Base-by-base conservation (phyloP, 192 early-diverging fungal species). In the Phycomyces nitens region DNA sequence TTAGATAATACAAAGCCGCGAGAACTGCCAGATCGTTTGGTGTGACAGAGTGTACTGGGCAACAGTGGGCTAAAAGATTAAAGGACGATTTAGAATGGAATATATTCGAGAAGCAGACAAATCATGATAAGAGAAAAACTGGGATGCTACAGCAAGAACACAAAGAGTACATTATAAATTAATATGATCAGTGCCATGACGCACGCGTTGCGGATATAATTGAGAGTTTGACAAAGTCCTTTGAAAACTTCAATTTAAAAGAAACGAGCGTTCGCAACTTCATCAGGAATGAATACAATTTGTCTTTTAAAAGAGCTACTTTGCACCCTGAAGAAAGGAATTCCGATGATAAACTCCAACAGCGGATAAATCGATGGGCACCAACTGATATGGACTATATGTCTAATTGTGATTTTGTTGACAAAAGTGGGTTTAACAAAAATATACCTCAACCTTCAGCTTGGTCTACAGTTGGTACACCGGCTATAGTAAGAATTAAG, bases 341-440 rank as follows among this genome's bases (percentile, higher is more conserved):
- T 21, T 22, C 18, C 42, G 40, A 58, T 20, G 57, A 60, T 24
- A 60, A 50, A 16, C 20, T 60, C 38, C 58, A 18, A 49, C 14
- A 47, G 21, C 50, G 51, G 22, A 24, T 23, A 53, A 14, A 56
- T 26, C 54, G 54, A 3, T 63, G 62, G 62, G 38, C 41, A 49
- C n/a, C 49, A 42, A 53, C 62, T 15, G 62, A 63, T 27, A 53
- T 63, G 50, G 62, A 53, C 22, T 63, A 49, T 55, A 49, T 49
- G 6, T 49, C 29, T 9, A 63, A 63, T 38, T 63, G 62, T 53
- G 62, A 54, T 53, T 63, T 63, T 43, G 38, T 63, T 49, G 62
- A 63, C 27, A 52, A 63, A 63, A 41, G 42, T 53, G 51, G 49
- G 0, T 63, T 53, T 54, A 22, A 63, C 26, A 60, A 50, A 49